A percentile compares a stretch with the other conserved stretches of the same genome.
These are phyloP conservation scores for Quercus rubra DNA, from an alignment of 306 rosid species.

Conservation along the genomic window DNA sequence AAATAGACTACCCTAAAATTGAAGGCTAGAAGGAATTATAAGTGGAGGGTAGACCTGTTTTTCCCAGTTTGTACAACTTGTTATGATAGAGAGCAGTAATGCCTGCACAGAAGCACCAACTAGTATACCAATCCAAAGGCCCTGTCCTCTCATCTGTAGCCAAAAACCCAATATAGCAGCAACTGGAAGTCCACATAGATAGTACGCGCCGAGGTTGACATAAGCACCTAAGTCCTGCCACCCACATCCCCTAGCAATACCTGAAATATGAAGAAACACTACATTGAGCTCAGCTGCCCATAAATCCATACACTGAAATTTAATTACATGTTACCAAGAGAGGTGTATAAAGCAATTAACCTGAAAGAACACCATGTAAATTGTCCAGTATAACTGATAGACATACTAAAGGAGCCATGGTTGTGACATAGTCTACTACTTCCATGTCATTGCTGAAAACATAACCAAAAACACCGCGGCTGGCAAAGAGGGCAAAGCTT, in stretches of 20 bases:
- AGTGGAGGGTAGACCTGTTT: slow-evolving; percentile 41
- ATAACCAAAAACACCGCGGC: slow-evolving; percentile 53
- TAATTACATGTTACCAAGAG: background rate
- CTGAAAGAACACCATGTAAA: slow-evolving; percentile 63
- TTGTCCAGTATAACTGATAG: slow-evolving; percentile 49
- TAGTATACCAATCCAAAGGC: slow-evolving; percentile 76
- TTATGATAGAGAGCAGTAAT: slow-evolving; percentile 40
- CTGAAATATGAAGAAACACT: slow-evolving; percentile 20
- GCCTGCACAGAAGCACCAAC: slow-evolving; percentile 48
- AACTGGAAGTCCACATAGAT: slow-evolving; percentile 69
- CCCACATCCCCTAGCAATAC: slow-evolving; percentile 75
- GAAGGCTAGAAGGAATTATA: too few species aligned
- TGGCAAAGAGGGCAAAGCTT: slow-evolving; percentile 39
- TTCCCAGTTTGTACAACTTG: slow-evolving; percentile 53
- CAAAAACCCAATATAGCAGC: slow-evolving; percentile 55
- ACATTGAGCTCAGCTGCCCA: background rate
- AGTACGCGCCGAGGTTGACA: slow-evolving; percentile 63
- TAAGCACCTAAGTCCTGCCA: slow-evolving; percentile 76
- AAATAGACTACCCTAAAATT: background rate
- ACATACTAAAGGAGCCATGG: slow-evolving; percentile 62
- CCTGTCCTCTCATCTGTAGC: slow-evolving; percentile 48
- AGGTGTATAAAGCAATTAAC: slow-evolving; percentile 20
- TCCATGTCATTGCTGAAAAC: slow-evolving; percentile 58
- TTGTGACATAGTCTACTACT: slow-evolving; percentile 61
- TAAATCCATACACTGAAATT: background rate